Evolutionary conservation across 164 flowering plant genomes (phyloP).

Genomic region (Dillenia turbinata): DNA sequence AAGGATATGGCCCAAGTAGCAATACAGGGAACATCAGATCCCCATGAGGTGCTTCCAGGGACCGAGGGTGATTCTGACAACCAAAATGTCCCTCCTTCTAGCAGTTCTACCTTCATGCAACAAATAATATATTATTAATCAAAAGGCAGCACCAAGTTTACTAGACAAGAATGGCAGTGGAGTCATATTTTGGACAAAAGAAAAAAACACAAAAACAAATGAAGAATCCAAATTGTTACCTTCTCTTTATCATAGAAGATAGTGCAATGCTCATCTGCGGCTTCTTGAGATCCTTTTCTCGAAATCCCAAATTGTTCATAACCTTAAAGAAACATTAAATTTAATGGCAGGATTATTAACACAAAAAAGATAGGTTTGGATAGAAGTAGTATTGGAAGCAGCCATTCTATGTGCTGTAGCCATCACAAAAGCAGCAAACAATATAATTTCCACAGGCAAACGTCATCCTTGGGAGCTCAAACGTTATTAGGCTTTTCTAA

Average conservation of each 20-base stretch:
- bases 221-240: slow-evolving; percentile 28
- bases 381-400: too few species aligned
- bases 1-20: slow-evolving; percentile 99
- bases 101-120: slow-evolving; percentile 69
- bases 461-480: too few species aligned
- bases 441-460: too few species aligned
- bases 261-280: slow-evolving; percentile 76
- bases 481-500: too few species aligned
- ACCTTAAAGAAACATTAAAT: slow-evolving; percentile 28
- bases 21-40: slow-evolving; percentile 78
- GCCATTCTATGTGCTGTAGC: too few species aligned
- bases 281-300: slow-evolving; percentile 84
- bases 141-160: not conserved
- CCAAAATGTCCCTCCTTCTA: slow-evolving; percentile 99
- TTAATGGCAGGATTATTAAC: not conserved
- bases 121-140: slow-evolving; percentile 3
- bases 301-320: slow-evolving; percentile 91
- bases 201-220: not conserved
- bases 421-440: too few species aligned
- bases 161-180: not conserved
- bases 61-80: slow-evolving; percentile 97
- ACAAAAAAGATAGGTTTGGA: too few species aligned
- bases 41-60: slow-evolving; percentile 94
- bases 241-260: slow-evolving; percentile 92
- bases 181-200: not conserved